phyloP scores from a whole-genome alignment of 495 filamentous ascomycete species.

The Aspergillus steynii region DNA sequence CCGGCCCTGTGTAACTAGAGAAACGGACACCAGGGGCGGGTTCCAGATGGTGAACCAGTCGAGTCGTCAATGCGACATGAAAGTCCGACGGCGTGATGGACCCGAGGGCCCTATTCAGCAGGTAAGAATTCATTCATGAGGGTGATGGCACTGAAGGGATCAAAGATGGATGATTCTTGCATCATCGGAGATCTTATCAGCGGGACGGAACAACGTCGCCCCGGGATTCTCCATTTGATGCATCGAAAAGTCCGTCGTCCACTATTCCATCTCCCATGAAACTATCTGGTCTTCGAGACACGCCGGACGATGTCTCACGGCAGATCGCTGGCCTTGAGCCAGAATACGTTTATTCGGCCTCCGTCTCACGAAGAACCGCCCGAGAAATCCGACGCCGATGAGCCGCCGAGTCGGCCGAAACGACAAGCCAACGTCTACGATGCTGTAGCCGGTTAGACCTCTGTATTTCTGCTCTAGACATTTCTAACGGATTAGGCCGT shows the following conservation, averaged over 20 bases:
- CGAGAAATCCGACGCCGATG: conserved; percentile 6
- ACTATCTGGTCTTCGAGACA: background rate
- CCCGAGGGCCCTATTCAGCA: conserved; percentile 72
- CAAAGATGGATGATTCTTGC: background rate
- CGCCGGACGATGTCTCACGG: conserved; percentile 23
- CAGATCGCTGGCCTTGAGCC: conserved; percentile 22
- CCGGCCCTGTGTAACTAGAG: conserved; percentile 51
- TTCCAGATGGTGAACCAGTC: conserved; percentile 60
- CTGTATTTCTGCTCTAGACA: background rate
- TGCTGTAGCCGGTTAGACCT: conserved; percentile 67
- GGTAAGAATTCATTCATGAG: conserved; percentile 77
- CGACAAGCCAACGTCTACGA: conserved; percentile 68
- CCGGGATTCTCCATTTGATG: background rate
- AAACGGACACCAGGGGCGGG: conserved; percentile 66
- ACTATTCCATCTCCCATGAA: background rate
- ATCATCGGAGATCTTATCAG: conserved; percentile 6
- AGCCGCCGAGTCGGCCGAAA: conserved; percentile 19
- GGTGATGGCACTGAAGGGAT: background rate
- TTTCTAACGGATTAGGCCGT: conserved; percentile 44
- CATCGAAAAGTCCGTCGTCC: no score
- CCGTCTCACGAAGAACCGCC: conserved; percentile 7
- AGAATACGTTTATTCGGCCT: conserved; percentile 23
- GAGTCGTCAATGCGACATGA: conserved; percentile 61
- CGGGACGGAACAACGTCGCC: background rate
- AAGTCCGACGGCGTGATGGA: conserved; percentile 59